A percentile compares a stretch with the other conserved stretches of the same genome.
Conservation (phyloP, 495 filamentous ascomycete species). For the Trichocladium antarcticum region DNA sequence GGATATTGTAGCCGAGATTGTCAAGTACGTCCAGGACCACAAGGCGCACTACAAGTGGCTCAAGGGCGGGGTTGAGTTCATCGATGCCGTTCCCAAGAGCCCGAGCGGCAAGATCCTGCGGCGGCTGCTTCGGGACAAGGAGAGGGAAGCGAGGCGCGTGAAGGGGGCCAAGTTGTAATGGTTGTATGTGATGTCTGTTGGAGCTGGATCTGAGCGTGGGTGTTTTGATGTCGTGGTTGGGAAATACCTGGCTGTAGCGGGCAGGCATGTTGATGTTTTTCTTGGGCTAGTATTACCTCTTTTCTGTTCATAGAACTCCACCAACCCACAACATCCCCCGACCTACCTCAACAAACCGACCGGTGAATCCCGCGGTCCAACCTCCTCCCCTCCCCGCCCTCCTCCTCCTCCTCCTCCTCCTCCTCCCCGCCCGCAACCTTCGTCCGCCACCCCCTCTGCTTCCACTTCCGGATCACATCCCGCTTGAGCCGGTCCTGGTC, state of each 20-base stretch:
- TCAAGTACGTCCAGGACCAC: constrained; percentile 67
- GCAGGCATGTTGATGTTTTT: too few species aligned
- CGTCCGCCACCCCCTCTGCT: constrained; percentile 14
- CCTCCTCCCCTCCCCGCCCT: constrained; percentile 22
- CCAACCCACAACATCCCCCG: background rate
- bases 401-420: constrained; percentile 7
- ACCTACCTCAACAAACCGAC: constrained; percentile 39
- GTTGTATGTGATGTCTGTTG: background rate
- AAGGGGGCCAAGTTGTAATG: constrained; percentile 43
- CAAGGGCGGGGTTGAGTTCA: constrained; percentile 71
- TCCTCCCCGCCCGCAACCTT: constrained; percentile 20
- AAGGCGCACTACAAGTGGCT: constrained; percentile 87
- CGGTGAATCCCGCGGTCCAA: constrained; percentile 51
- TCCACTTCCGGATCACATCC: constrained; percentile 12
- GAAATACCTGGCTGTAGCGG: too few species aligned
- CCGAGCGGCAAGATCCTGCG: constrained; percentile 88
- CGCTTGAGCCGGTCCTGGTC: constrained; percentile 19
- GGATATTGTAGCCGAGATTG: constrained; percentile 49
- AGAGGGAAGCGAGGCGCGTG: constrained; percentile 55
- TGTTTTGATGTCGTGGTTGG: too few species aligned
- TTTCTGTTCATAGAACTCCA: background rate
- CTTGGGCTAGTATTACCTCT: background rate
- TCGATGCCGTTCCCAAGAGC: constrained; percentile 71
- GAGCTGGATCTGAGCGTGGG: too few species aligned
- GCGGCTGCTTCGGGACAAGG: constrained; percentile 66